Evolutionary conservation across 257 asterid species (phyloP), one percentile per base, ranked within the genome.

Genomic region (Cruciata laevipes): DNA sequence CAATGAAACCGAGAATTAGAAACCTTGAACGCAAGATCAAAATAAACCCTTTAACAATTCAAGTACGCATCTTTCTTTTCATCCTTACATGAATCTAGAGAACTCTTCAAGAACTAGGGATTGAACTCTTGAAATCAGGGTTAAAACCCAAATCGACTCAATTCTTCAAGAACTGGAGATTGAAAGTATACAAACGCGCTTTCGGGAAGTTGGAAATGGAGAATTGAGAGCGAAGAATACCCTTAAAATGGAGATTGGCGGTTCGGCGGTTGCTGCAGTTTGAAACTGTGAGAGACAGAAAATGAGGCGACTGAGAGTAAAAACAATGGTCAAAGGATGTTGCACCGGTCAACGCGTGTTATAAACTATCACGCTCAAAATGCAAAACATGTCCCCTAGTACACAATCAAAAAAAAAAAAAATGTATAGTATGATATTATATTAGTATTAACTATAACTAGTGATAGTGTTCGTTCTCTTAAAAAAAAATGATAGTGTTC

Each of bases 241-340:
- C 70, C 70, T 27, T 40, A 20, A 13, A 47, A 47, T 47, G 59
- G 59, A 66, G 51, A 66, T 27, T 42, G 24, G 57, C 33, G 59
- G 59, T 32, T 16, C 42, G 8, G 69, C 60, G 7, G 60, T 27
- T 47, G 27, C 30, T 37, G 14, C 33, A 38, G 23, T 40, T 30
- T 23, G 68, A 11, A 33, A 4, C 35, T 38, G 14, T 14, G 56
- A 37, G 68, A 64, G 68, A 64, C 57, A 64, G 68, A 64, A 40
- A 42, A 14, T 3, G 37, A 40, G 35, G 57, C 0, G 57, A 23
- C 33, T 7, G 51, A 42, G 51, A 42, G 51, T 42, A 18, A 42
- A 13, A 23, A 23, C 11, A 37, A 3, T 24, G 65, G 65, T 60
- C 42, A 60, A 60, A 27, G 30, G 30, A 27, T 27, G 30, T 27